Evolutionary conservation across 768 basidiomycete species (phyloP).

Genomic region (Pulveroboletus sp.): DNA sequence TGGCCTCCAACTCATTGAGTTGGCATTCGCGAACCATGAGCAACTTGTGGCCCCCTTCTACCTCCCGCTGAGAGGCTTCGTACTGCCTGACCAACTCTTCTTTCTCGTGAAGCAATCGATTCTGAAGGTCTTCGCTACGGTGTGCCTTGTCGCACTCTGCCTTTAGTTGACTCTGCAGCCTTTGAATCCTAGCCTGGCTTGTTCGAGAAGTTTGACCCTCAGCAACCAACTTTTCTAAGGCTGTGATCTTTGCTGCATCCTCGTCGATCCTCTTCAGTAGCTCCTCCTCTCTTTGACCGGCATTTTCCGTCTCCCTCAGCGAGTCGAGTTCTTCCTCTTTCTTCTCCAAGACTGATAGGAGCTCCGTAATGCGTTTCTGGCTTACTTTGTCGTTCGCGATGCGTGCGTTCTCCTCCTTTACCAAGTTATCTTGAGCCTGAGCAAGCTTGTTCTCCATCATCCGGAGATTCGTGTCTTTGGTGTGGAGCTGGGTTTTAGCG

Average conservation of each 20-base stretch:
- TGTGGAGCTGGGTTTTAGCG: conserved; percentile 38
- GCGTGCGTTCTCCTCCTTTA: conserved; percentile 57
- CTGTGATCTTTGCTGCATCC: conserved; percentile 62
- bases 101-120: conserved; percentile 51
- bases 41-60: conserved; percentile 22
- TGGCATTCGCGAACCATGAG: conserved; percentile 21
- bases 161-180: conserved; percentile 39
- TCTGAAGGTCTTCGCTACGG: conserved; percentile 41
- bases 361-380: conserved; percentile 40
- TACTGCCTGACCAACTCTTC: conserved; percentile 45
- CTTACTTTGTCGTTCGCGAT: conserved; percentile 48
- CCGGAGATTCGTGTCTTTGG: conserved; percentile 44
- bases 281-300: conserved; percentile 53
- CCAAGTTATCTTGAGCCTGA: conserved; percentile 44
- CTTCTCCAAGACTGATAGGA: conserved; percentile 45
- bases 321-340: conserved; percentile 58
- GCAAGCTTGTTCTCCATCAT: conserved; percentile 45
- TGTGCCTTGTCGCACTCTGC: conserved; percentile 39
- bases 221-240: conserved; percentile 48
- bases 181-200: conserved; percentile 36
- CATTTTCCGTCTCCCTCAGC: conserved; percentile 36
- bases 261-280: conserved; percentile 66
- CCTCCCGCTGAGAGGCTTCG: conserved; percentile 35
- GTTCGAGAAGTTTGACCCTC: conserved; percentile 35
- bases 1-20: conserved; percentile 22